Evolutionary conservation across 495 filamentous ascomycete genomes (phyloP).

Genomic region (Polyplosphaeria fusca): DNA sequence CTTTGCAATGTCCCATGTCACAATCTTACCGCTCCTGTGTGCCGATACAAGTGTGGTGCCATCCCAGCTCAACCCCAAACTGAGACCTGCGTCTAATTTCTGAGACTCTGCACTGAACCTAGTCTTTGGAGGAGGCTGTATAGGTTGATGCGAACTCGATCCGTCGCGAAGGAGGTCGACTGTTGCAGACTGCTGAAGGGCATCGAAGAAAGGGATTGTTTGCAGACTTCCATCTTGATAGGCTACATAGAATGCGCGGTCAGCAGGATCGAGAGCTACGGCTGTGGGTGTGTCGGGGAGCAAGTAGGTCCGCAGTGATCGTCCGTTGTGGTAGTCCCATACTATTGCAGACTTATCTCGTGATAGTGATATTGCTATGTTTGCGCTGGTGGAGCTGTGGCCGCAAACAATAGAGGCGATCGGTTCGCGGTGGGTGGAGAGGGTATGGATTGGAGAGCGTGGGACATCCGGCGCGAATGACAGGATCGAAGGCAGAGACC

Average conservation of each 20-base stretch:
- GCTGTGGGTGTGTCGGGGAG: constrained; percentile 69
- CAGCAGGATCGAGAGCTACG: constrained; percentile 74
- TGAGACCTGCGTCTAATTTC: constrained; percentile 59
- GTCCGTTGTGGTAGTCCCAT: constrained; percentile 84
- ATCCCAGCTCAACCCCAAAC: constrained; percentile 71
- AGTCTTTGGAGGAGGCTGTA: constrained; percentile 40
- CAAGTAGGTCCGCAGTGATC: constrained; percentile 72
- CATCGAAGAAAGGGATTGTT: constrained; percentile 68
- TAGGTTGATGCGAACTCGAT: constrained; percentile 20
- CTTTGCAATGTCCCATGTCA: constrained; percentile 72
- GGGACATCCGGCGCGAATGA: constrained; percentile 53
- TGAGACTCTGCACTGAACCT: constrained; percentile 61
- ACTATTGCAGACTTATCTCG: constrained; percentile 77
- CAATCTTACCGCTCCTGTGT: constrained; percentile 75
- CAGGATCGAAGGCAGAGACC: constrained; percentile 74
- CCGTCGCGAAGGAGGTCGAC: constrained; percentile 27
- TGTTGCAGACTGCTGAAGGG: constrained; percentile 4
- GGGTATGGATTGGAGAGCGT: constrained; percentile 56
- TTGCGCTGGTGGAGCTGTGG: constrained; percentile 64
- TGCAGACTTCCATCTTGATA: constrained; percentile 83
- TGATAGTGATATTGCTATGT: constrained; percentile 73
- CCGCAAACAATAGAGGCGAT: constrained; percentile 69
- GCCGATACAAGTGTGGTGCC: constrained; percentile 76
- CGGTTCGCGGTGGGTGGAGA: constrained; percentile 75
- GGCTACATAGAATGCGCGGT: constrained; percentile 76